phyloP scores from a whole-genome alignment of 495 filamentous ascomycete species.

The Aspergillus ostianus region DNA sequence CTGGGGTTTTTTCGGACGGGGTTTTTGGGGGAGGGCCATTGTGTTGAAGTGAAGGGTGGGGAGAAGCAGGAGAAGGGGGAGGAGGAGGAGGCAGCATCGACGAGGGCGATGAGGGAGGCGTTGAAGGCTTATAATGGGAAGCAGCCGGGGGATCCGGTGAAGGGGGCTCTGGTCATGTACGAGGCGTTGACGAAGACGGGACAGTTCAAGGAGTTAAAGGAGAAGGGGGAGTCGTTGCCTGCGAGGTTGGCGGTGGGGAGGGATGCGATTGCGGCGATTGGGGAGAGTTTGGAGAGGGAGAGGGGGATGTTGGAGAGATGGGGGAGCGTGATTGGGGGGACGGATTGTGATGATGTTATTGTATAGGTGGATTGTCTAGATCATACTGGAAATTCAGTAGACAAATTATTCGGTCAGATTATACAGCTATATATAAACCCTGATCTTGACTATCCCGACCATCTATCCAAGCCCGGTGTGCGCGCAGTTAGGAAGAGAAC shows the following conservation, averaged over 20 bases:
- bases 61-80: conserved; percentile 22
- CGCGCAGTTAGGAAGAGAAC: neutral
- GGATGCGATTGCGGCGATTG: conserved; percentile 37
- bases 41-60: neutral
- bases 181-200: conserved; percentile 47
- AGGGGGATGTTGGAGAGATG: conserved; percentile 38
- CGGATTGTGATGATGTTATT: conserved; percentile 14
- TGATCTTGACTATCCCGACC: neutral
- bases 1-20: conserved; percentile 52
- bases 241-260: conserved; percentile 45
- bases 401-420: neutral
- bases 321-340: conserved; percentile 20
- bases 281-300: conserved; percentile 31
- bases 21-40: conserved; percentile 21
- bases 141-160: conserved; percentile 48
- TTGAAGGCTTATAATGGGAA: conserved; percentile 20
- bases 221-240: conserved; percentile 28
- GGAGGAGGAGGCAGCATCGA: conserved; percentile 22
- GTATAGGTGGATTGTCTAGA: no score
- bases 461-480: neutral
- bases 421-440: neutral
- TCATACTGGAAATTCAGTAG: no score
- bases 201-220: conserved; percentile 26
- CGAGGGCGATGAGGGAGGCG: conserved; percentile 10
- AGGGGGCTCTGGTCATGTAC: conserved; percentile 45